Conservation (phyloP, 2,329 filamentous ascomycete genomes). For the Colletotrichum graminicola region DNA sequence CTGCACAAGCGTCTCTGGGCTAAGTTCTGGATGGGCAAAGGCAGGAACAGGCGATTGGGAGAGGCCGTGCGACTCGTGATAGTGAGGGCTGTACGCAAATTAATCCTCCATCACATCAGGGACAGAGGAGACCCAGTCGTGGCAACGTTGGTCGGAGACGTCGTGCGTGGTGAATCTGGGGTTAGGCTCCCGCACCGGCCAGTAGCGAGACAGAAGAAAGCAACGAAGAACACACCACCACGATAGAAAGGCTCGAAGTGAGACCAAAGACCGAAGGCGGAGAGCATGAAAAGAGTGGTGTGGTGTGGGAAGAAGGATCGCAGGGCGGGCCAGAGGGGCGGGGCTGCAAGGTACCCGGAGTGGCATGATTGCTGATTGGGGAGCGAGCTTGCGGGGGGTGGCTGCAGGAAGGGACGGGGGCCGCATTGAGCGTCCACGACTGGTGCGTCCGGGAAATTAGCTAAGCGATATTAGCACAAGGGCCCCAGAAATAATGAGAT, state of each 20-base stretch:
- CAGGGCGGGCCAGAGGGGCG: constrained; percentile 27
- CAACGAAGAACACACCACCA: constrained; percentile 9
- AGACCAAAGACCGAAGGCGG: not conserved
- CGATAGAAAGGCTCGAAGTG: not conserved
- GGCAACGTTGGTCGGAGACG: not conserved
- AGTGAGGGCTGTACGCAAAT: not conserved
- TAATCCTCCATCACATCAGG: not conserved
- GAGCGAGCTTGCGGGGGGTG: constrained; percentile 25
- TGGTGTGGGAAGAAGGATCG: not conserved
- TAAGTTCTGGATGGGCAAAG: not conserved
- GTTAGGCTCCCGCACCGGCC: constrained; percentile 8
- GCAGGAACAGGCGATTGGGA: constrained; percentile 18
- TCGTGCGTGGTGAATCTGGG: constrained; percentile 5
- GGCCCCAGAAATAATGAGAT: constrained; percentile 37
- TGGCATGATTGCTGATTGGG: constrained; percentile 27
- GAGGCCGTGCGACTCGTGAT: constrained; percentile 2
- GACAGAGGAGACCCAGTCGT: not conserved
- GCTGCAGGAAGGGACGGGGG: not conserved
- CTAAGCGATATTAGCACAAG: constrained; percentile 43
- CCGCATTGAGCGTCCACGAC: constrained; percentile 1
- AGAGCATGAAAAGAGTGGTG: not conserved
- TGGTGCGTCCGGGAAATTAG: constrained; percentile 42
- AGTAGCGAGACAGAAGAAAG: constrained; percentile 26
- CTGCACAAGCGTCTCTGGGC: not conserved
- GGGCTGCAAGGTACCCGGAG: constrained; percentile 39